Percentiles rank a stretch among this genome's conserved stretches.
phyloP scores from a whole-genome alignment of 2,329 filamentous ascomycete species.

The Madurella fahalii region DNA sequence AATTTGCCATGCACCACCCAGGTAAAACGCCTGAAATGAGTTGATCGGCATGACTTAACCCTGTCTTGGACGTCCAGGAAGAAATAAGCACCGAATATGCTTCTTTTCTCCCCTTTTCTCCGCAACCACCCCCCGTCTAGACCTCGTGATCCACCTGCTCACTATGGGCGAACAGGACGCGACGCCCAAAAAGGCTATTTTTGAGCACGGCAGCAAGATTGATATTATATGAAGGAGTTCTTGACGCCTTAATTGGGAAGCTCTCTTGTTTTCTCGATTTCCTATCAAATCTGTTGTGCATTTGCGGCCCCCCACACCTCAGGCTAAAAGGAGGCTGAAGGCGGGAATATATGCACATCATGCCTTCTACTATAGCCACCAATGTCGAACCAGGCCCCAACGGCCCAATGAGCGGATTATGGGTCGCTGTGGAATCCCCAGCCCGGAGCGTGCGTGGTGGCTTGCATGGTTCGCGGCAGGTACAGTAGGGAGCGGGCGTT shows the following conservation, averaged over 20 bases:
- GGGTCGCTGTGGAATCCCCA: neutral
- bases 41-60: neutral
- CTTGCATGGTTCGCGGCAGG: neutral
- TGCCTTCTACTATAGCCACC: conserved; percentile 6
- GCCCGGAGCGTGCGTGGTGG: neutral
- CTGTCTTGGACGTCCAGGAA: neutral
- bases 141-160: neutral
- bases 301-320: conserved; percentile 2
- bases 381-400: neutral
- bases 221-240: neutral
- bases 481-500: neutral
- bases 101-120: neutral
- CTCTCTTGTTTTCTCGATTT: neutral
- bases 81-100: too few species aligned
- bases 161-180: neutral
- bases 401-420: neutral
- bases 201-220: neutral
- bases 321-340: conserved; percentile 21
- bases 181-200: conserved; percentile 6
- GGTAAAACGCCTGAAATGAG: neutral
- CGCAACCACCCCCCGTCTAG: neutral
- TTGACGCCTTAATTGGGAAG: neutral
- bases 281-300: neutral
- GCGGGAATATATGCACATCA: conserved; percentile 1
- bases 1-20: too few species aligned